Evolutionary conservation across 2,329 filamentous ascomycete genomes (phyloP), one percentile per base, ranked within the genome.

Genomic region (Ophiostoma montium): DNA sequence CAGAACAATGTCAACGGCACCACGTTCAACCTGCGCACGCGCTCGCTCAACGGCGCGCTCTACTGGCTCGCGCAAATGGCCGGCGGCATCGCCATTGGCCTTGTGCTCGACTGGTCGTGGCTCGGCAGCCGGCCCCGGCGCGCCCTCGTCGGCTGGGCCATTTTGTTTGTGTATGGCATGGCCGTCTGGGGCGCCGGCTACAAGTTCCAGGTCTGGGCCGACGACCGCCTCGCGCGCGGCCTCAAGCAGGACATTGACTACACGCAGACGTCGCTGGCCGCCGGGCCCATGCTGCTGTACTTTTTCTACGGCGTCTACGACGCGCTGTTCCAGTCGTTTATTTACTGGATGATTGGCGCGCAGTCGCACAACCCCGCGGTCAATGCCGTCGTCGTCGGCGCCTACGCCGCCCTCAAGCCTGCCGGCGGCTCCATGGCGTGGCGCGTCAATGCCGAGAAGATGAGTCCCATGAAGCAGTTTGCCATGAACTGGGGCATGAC

Each of bases 271-370:
- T 10, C 23, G 8, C 27, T 19, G 15, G 48, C 51, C 1, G 42
- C 50, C 3, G 52, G 53, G 7, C 53, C 80, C 9, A 80, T 84
- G 58, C 76, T 82, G 57, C 66, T 84, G 13, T 84, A 83, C 65
- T 78, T 84, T 59, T 82, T 82, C 63, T 84, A 83, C 59, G 80
- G 81, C 39, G 71, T 76, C 53, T 82, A 79, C 57, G 81, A 84
- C 60, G 76, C 80, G 1, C 69, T 78, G 16, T 84, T 78, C 78
- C 79, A 84, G 60, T 76, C 74, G 2, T 73, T 67, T 53, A 74
- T 77, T 42, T 82, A 82, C 66, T 82, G 78, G 77, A 58, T 70
- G 19, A 67, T 71, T 47, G 68, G 69, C 7, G 65, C 69, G 1
- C 62, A 63, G 52, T 68, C 64, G 27, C 70, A 71, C 56, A 66